phyloP scores from a whole-genome alignment of 2,329 filamentous ascomycete species.

The Dothistroma septosporum region DNA sequence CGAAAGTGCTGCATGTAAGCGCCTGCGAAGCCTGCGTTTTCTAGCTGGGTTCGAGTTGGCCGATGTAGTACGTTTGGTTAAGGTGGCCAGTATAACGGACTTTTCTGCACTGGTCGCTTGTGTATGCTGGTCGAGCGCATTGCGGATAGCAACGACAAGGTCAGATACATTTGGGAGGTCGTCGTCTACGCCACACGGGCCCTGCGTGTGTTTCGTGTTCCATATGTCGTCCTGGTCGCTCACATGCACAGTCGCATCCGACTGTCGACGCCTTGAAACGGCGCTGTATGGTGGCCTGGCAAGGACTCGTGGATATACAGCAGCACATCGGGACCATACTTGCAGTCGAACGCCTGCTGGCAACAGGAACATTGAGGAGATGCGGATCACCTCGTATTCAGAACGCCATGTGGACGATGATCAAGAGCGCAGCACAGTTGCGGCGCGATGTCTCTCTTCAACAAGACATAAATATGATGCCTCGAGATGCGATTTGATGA shows the following conservation, averaged over 20 bases:
- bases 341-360: constrained; percentile 10
- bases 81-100: not conserved
- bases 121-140: not conserved
- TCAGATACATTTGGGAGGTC: not conserved
- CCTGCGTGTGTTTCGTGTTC: not conserved
- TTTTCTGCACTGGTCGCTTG: not conserved
- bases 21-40: not conserved
- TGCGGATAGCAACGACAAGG: not conserved
- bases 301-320: not conserved
- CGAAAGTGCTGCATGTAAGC: not conserved
- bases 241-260: not conserved
- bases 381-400: not conserved
- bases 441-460: not conserved
- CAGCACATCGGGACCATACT: constrained; percentile 4
- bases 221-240: not conserved
- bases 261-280: not conserved
- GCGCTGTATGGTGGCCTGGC: not conserved
- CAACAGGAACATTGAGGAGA: constrained; percentile 9
- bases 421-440: not conserved
- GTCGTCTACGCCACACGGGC: not conserved
- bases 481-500: not conserved
- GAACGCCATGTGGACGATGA: not conserved
- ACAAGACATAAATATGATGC: not conserved
- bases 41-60: not conserved
- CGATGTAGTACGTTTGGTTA: not conserved